Evolutionary conservation across 1,284 basidiomycete genomes (phyloP).

Genomic region (Puccinia triticina): DNA sequence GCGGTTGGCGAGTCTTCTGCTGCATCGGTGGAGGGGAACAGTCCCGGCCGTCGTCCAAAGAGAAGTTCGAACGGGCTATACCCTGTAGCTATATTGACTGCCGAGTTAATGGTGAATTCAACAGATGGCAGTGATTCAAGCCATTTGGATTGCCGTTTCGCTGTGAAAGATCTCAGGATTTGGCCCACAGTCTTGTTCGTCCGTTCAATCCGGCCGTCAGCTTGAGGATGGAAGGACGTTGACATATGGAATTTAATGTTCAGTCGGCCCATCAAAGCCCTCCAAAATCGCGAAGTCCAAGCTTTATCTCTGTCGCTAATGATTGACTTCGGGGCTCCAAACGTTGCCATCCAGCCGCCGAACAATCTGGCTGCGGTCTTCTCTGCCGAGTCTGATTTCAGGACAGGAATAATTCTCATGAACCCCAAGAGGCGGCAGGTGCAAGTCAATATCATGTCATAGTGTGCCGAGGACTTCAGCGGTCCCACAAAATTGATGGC

Average conservation of each 20-base stretch:
- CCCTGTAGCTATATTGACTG: conserved; percentile 52
- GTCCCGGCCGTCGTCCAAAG: conserved; percentile 44
- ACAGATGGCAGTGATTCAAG: conserved; percentile 17
- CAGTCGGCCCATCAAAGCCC: no score
- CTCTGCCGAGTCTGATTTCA: neutral
- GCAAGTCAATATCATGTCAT: conserved; percentile 16
- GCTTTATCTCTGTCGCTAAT: conserved; percentile 56
- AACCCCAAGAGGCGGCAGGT: neutral
- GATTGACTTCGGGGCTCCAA: conserved; percentile 52
- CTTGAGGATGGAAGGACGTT: conserved; percentile 55
- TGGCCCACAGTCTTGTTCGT: conserved; percentile 59
- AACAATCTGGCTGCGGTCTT: neutral
- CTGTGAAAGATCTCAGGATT: conserved; percentile 44
- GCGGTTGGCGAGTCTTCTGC: neutral
- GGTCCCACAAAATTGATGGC: conserved; percentile 24
- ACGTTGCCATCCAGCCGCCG: no score
- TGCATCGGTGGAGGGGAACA: conserved; percentile 52
- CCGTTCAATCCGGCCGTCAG: conserved; percentile 52
- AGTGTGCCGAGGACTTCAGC: neutral
- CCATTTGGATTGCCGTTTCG: conserved; percentile 56
- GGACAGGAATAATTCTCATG: neutral
- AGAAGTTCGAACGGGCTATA: conserved; percentile 52
- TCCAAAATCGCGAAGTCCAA: conserved; percentile 57
- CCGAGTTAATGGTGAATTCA: conserved; percentile 53
- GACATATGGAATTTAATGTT: no score